phyloP scores from a whole-genome alignment of 2,329 filamentous ascomycete genomes.

The Setomelanomma holmii region DNA sequence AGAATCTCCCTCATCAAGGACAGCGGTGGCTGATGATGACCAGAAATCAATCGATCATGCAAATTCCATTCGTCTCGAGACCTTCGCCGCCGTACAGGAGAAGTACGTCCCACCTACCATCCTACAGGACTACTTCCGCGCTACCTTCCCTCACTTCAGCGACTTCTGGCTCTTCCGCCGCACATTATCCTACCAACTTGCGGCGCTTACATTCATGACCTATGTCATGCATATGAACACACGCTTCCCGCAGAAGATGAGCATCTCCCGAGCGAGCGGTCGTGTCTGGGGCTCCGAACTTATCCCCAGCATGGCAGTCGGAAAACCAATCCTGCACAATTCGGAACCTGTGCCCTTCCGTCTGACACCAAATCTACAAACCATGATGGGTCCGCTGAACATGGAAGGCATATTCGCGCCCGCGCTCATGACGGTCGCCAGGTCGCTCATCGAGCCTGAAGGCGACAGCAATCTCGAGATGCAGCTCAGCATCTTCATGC shows the following conservation, averaged over 20 bases:
- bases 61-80: conserved; percentile 79
- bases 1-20: neutral
- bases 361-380: conserved; percentile 93
- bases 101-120: conserved; percentile 87
- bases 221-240: conserved; percentile 98
- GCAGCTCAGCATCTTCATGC: conserved; percentile 90
- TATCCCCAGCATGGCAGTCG: conserved; percentile 84
- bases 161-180: conserved; percentile 99
- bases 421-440: conserved; percentile 93
- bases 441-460: conserved; percentile 85
- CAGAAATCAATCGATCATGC: conserved; percentile 74
- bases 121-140: conserved; percentile 87
- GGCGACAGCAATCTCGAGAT: conserved; percentile 78
- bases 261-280: conserved; percentile 84
- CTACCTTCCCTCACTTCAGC: conserved; percentile 83
- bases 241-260: conserved; percentile 93
- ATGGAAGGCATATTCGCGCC: conserved; percentile 97
- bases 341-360: conserved; percentile 96
- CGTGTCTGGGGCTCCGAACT: conserved; percentile 97
- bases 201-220: conserved; percentile 96
- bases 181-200: conserved; percentile 95
- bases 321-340: conserved; percentile 91
- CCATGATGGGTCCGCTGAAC: conserved; percentile 92
- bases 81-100: conserved; percentile 93
- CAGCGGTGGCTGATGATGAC: neutral